Percentiles rank a stretch among this genome's conserved stretches.
phyloP scores from a whole-genome alignment of 495 filamentous ascomycete genomes.

The Choiromyces venosus region DNA sequence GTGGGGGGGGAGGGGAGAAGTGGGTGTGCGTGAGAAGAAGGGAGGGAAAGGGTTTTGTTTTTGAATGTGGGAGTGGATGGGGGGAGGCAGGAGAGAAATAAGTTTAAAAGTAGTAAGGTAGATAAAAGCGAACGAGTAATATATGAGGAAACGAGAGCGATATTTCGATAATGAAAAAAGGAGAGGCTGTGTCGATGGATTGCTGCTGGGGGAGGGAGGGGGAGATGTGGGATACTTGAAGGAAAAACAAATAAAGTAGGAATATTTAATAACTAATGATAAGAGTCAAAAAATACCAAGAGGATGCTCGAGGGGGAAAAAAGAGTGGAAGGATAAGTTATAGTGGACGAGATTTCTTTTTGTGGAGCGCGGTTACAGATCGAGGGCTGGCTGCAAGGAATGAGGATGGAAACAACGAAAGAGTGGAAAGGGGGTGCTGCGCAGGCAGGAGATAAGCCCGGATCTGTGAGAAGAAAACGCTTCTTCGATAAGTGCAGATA shows the following conservation, averaged over 20 bases:
- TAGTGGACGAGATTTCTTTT: conserved; percentile 32
- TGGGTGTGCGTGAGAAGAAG: conserved; percentile 2
- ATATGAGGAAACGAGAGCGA: conserved; percentile 10
- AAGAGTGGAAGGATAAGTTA: conserved; percentile 17
- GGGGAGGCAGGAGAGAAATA: conserved; percentile 3
- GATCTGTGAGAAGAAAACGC: conserved; percentile 35
- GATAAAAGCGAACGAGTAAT: conserved; percentile 23
- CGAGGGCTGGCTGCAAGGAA: conserved; percentile 37
- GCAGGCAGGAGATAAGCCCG: conserved; percentile 35
- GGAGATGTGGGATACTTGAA: conserved; percentile 6
- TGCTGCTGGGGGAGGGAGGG: background rate
- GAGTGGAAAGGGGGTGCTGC: conserved; percentile 35
- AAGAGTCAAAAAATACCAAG: conserved; percentile 21
- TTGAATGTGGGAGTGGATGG: conserved; percentile 7
- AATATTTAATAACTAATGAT: conserved; percentile 34
- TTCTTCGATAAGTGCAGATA: conserved; percentile 36
- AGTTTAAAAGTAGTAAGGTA: conserved; percentile 14
- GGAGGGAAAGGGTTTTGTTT: background rate
- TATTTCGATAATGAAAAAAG: background rate
- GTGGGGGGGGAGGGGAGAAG: conserved; percentile 2
- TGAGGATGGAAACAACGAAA: conserved; percentile 38
- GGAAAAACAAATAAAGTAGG: conserved; percentile 15
- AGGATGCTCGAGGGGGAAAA: conserved; percentile 9
- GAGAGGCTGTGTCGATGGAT: conserved; percentile 2
- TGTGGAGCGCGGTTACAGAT: conserved; percentile 37